A percentile compares a stretch with the other conserved stretches of the same genome.
phyloP scores from a whole-genome alignment of 2,329 filamentous ascomycete species.

The Madurella mycetomatis region DNA sequence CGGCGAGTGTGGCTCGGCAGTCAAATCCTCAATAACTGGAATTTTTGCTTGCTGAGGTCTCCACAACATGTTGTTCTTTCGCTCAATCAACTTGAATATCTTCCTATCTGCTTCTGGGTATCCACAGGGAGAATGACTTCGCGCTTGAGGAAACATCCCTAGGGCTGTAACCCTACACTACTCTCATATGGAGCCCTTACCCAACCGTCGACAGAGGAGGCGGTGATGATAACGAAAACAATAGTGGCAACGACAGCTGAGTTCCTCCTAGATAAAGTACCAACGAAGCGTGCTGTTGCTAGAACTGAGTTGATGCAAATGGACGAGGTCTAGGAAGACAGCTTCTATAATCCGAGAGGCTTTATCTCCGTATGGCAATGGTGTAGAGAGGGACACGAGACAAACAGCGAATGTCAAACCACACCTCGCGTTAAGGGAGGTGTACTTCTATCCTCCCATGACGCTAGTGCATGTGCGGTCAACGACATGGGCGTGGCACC shows the following conservation, averaged over 20 bases:
- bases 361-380: too few species aligned
- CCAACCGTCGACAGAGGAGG: too few species aligned
- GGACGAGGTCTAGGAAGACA: too few species aligned
- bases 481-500: constrained; percentile 1
- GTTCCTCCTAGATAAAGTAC: too few species aligned
- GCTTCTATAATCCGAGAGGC: too few species aligned
- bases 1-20: not conserved
- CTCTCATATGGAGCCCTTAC: too few species aligned
- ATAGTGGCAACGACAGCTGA: too few species aligned
- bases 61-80: constrained; percentile 16
- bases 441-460: constrained; percentile 14
- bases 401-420: not conserved
- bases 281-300: too few species aligned
- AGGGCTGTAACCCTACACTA: too few species aligned
- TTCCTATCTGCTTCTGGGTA: constrained; percentile 4
- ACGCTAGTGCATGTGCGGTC: constrained; percentile 5
- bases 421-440: constrained; percentile 10
- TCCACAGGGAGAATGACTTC: too few species aligned
- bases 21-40: constrained; percentile 16
- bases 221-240: too few species aligned
- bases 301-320: too few species aligned
- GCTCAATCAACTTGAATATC: constrained; percentile 17
- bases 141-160: not conserved
- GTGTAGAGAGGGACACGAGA: not conserved
- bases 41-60: constrained; percentile 15